These are phyloP conservation scores for Thelephora ganbajun DNA, from an alignment of 768 basidiomycete genomes.

Conservation along the genomic window DNA sequence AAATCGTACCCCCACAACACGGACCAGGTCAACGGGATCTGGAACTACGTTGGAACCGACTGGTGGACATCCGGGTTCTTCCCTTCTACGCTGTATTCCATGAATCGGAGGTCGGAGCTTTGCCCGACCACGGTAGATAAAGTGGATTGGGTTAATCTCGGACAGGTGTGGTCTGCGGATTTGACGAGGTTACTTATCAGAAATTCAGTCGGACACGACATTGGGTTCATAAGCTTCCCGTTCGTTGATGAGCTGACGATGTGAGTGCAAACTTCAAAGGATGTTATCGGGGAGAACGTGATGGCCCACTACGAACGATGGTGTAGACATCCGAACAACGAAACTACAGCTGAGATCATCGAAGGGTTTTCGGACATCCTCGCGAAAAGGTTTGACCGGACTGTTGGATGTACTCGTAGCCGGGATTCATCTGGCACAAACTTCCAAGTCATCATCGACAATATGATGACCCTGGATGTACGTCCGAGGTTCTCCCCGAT, in stretches of 20 bases:
- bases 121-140: constrained; percentile 29
- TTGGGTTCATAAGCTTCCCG: constrained; percentile 59
- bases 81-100: constrained; percentile 42
- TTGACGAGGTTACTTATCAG: constrained; percentile 34
- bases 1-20: constrained; percentile 51
- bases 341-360: constrained; percentile 39
- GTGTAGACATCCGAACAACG: constrained; percentile 40
- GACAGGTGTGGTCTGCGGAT: constrained; percentile 34
- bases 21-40: constrained; percentile 28
- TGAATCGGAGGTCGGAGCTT: constrained; percentile 36
- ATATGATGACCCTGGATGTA: constrained; percentile 66
- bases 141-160: constrained; percentile 46
- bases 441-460: constrained; percentile 55
- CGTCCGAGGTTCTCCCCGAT: not conserved
- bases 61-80: constrained; percentile 63
- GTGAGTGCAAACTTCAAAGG: constrained; percentile 24
- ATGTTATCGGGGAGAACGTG: not conserved
- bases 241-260: constrained; percentile 47
- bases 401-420: constrained; percentile 57
- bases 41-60: constrained; percentile 39
- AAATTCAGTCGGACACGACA: constrained; percentile 47
- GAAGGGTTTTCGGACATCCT: constrained; percentile 43
- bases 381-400: constrained; percentile 40
- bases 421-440: constrained; percentile 47
- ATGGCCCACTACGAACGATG: not conserved